Evolutionary conservation across 257 asterid species (phyloP), one percentile per base, ranked within the genome.

Genomic region (Nicotiana knightiana): DNA sequence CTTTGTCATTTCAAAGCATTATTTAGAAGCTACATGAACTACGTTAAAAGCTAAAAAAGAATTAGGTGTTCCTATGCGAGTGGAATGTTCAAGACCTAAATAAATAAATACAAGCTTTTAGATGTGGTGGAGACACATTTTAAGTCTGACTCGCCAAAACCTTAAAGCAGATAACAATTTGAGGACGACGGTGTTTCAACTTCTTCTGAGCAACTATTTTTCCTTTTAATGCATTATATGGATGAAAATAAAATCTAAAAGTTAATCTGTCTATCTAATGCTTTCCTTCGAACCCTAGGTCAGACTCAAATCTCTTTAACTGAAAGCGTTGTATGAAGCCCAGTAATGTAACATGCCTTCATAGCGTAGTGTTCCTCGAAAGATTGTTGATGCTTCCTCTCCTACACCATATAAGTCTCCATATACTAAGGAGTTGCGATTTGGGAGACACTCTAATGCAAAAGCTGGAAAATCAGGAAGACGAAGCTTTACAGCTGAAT

Each of bases 391-490:
- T 39, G 98, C 99, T 90, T 96, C 99, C 21, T 91, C 86, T 82
- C 85, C 83, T 82, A 96, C 90, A 18, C 98, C 97, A 82, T 96
- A 96, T 26, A 96, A 88, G 82, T 92, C 95, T 83, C 95, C 99
- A 76, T 94, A 96, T 54, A 92, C 85, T 83, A 96, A 90, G 51
- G 98, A 94, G 87, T 96, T 88, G 17, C 99, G 91, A 82, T 96
- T 96, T 46, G 98, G 99, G 84, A 96, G 98, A 80, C 98, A 94
- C 85, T 96, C 99, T 89, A 96, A 86, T 62, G 99, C 97, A 81
- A 94, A 96, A 79, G 98, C 99, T 55, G 98, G 98, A 82, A 91
- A 91, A 83, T 92, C 90, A 28, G 93, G 91, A 76, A 96, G 77
- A 82, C 97, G 90, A 78, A 91, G 84, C 89, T 87, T 91, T 80